These are phyloP conservation scores for Vitis amurensis DNA, from an alignment of 164 flowering plant species.

Conservation along the genomic window DNA sequence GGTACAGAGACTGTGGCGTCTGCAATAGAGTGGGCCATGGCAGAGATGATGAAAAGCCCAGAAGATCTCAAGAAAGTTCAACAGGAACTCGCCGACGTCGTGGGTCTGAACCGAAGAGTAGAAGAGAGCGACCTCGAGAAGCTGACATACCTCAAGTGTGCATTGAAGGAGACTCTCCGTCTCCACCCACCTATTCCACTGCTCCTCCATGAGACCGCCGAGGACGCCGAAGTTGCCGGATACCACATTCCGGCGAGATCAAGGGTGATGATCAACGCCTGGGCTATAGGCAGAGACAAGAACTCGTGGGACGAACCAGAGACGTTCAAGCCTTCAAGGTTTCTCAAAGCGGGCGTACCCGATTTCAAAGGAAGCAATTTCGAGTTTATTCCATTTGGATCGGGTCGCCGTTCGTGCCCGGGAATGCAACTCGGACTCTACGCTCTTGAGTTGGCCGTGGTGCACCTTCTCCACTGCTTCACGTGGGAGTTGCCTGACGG, in stretches of 20 bases:
- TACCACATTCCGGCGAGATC: conserved; percentile 61
- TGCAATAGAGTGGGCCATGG: conserved; percentile 84
- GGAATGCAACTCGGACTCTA: conserved; percentile 84
- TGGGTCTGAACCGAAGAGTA: conserved; percentile 53
- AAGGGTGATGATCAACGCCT: conserved; percentile 68
- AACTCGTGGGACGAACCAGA: conserved; percentile 69
- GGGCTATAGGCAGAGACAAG: conserved; percentile 66
- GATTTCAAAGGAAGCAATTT: conserved; percentile 72
- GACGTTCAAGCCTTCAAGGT: conserved; percentile 52
- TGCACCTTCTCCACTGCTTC: conserved; percentile 66
- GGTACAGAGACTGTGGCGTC: conserved; percentile 95
- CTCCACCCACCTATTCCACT: conserved; percentile 92
- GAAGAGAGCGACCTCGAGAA: conserved; percentile 75
- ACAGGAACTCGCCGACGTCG: conserved; percentile 58
- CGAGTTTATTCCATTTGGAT: conserved; percentile 86
- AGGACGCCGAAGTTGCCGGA: conserved; percentile 60
- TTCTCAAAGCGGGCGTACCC: conserved; percentile 41
- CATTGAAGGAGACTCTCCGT: conserved; percentile 63
- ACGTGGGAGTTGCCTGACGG: conserved; percentile 81
- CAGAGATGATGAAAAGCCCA: conserved; percentile 70
- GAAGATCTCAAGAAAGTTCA: conserved; percentile 60
- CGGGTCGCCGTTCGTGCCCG: conserved; percentile 88
- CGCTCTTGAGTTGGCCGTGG: conserved; percentile 64
- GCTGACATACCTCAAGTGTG: conserved; percentile 52
- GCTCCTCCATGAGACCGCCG: conserved; percentile 78